Evolutionary conservation across 345 rosid species (phyloP), one percentile per base, ranked within the genome.

Genomic region (Excoecaria cochinchinensis): DNA sequence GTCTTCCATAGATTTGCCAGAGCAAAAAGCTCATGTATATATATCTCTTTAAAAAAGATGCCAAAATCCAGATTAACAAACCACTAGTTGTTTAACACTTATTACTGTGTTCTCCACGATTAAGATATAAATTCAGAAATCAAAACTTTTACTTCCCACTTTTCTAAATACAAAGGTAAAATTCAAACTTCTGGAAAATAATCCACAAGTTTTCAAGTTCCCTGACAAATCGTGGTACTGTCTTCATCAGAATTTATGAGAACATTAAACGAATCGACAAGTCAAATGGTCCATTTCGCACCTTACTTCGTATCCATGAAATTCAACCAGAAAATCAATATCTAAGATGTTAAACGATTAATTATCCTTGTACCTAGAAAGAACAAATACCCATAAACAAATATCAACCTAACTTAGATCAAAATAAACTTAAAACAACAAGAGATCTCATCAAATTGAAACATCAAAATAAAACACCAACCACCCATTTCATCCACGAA

Each of bases 291-390:
- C 67, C 73, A 58, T 51, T 68, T 15, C 78, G 58, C 62, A n/a
- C 55, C 65, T 59, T 19, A 11, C 17, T 73, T 31, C 52, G 52
- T 62, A 66, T 69, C 59, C 74, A 48, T 62, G 51, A 75, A 51
- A 16, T 46, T 76, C 65, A 55, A 11, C 53, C 46, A 70, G 25
- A 75, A 21, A 74, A 78, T n/a, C 73, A 50, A 73, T 56, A 50
- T 74, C 57, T 36, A 19, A 67, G 22, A 64, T 53, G 73, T 68
- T 4, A 42, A 12, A 46, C 13, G 15, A 51, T 3, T 39, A 25
- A 17, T 12, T 1, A 16, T 67, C 68, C 55, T 62, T 67, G 72
- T 25, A 21, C 57, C 72, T 40, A 53, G 19, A 58, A 59, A 31
- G 31, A 46, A 19, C 17, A 68, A 44, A 68, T 11, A 69, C 47